Evolutionary conservation across 352 stramenopile genomes (phyloP).

Genomic region (Pythium plurisporium): DNA sequence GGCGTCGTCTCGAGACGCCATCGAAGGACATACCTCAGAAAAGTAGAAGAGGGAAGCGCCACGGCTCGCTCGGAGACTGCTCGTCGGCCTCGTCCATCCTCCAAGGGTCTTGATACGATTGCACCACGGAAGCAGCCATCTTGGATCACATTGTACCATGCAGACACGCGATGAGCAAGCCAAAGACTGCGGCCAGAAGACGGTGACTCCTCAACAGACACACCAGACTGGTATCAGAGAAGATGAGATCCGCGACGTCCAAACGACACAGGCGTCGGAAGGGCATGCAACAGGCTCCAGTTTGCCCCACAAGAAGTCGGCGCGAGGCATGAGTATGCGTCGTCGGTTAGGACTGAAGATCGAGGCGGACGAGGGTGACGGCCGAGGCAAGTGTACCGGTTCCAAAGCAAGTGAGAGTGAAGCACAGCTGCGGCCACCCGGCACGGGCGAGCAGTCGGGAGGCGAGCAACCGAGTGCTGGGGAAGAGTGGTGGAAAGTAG

Average conservation of each 20-base stretch:
- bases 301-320: constrained; percentile 10
- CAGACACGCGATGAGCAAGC: not conserved
- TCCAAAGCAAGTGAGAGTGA: not conserved
- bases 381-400: not conserved
- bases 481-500: constrained; percentile 25
- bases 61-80: too few relatives aligned
- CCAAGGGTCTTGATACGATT: too few relatives aligned
- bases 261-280: not conserved
- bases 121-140: not conserved
- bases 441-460: not conserved
- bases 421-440: not conserved
- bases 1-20: constrained; percentile 4
- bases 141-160: not conserved
- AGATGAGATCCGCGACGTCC: not conserved
- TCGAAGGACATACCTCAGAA: not conserved
- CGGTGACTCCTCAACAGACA: not conserved
- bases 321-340: constrained; percentile 13
- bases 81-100: too few relatives aligned
- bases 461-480: too few relatives aligned
- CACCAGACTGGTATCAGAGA: not conserved
- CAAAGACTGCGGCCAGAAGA: not conserved
- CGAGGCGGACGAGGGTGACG: constrained; percentile 14
- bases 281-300: not conserved
- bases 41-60: constrained; percentile 6
- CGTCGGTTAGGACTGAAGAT: constrained; percentile 23